Percentiles rank a stretch among this genome's conserved stretches.
Evolutionary conservation across 106 monocot genomes (phyloP).

Genomic region (Vanilla planifolia): DNA sequence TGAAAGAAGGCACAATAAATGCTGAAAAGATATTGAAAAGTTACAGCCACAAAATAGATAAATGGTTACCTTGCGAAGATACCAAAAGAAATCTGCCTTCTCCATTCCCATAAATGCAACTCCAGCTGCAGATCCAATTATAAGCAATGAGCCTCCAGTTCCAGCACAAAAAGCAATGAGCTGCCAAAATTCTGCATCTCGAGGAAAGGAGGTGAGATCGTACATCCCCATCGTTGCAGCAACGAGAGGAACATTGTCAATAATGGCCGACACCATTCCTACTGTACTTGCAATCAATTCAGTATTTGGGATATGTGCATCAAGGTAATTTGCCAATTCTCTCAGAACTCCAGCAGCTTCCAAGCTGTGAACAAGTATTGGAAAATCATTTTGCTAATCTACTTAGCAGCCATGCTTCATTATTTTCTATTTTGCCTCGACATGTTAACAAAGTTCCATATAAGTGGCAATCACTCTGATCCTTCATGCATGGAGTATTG

Average conservation of each 20-base stretch:
- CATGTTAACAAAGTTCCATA: no score
- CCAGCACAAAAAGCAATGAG: constrained; percentile 96
- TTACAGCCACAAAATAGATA: background rate
- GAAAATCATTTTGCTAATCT: background rate
- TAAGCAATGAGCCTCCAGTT: constrained; percentile 97
- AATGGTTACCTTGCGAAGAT: constrained; percentile 70
- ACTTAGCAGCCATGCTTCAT: no score
- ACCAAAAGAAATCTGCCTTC: constrained; percentile 98
- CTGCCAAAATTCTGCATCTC: constrained; percentile 98
- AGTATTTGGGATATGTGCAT: constrained; percentile 67
- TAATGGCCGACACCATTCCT: constrained; percentile 79
- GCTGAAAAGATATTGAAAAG: no score
- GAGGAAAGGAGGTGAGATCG: constrained; percentile 79
- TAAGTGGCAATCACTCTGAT: no score
- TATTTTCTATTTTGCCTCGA: no score
- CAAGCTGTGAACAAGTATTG: constrained; percentile 42
- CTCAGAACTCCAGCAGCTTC: constrained; percentile 92
- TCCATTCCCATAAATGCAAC: constrained; percentile 99
- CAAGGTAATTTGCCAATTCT: constrained; percentile 93
- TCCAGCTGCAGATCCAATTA: constrained; percentile 96
- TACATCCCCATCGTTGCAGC: constrained; percentile 99
- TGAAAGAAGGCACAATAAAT: no score
- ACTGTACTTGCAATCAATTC: constrained; percentile 88
- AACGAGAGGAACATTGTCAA: constrained; percentile 95
- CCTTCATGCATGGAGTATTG: no score